Percentiles rank a stretch among this genome's conserved stretches.
These are phyloP conservation scores for Jackrogersella multiformis DNA, from an alignment of 495 filamentous ascomycete genomes.

Conservation along the genomic window DNA sequence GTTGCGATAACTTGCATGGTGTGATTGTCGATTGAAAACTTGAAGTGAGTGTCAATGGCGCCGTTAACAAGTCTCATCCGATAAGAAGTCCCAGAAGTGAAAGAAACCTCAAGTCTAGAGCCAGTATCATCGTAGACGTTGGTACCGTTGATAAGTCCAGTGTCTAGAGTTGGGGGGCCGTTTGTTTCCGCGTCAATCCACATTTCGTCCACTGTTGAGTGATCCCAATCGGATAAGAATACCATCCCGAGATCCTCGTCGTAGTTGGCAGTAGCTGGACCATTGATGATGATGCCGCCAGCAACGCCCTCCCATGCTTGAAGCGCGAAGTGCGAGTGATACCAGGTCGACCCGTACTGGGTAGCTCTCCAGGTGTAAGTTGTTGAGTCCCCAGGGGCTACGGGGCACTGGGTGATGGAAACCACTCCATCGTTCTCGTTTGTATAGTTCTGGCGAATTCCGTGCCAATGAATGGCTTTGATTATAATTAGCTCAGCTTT, in stretches of 20 bases:
- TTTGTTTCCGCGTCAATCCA: constrained; percentile 47
- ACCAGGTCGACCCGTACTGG: constrained; percentile 70
- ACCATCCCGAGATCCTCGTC: constrained; percentile 62
- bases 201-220: constrained; percentile 52
- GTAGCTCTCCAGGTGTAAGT: constrained; percentile 63
- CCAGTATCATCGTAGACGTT: constrained; percentile 53
- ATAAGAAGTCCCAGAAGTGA: constrained; percentile 58
- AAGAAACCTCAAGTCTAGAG: constrained; percentile 51
- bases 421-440: constrained; percentile 55
- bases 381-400: constrained; percentile 54
- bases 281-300: constrained; percentile 60
- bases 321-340: constrained; percentile 67
- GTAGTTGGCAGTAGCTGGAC: constrained; percentile 60
- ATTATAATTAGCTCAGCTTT: not conserved
- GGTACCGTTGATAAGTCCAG: constrained; percentile 63
- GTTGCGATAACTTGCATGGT: constrained; percentile 58
- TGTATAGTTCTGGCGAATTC: constrained; percentile 51
- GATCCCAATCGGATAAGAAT: constrained; percentile 60
- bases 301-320: constrained; percentile 63
- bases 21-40: constrained; percentile 62
- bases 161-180: constrained; percentile 55
- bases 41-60: constrained; percentile 58
- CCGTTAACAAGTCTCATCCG: constrained; percentile 65
- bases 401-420: constrained; percentile 60
- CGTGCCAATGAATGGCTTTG: constrained; percentile 65